A percentile compares a stretch with the other conserved stretches of the same genome.
Conservation (phyloP, 306 rosid species). For the Clitoria ternatea region DNA sequence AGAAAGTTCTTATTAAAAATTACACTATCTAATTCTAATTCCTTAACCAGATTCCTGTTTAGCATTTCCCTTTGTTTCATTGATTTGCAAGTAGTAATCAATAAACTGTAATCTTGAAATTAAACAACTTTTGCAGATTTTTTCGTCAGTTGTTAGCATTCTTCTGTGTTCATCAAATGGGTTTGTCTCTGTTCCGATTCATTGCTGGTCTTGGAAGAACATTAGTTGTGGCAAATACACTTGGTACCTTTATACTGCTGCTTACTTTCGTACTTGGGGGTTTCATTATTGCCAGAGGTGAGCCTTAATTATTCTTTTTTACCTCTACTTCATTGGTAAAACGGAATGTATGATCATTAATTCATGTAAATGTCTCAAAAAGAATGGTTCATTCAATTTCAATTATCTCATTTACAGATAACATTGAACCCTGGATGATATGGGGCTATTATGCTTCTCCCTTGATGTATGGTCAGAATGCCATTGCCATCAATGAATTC, state of each 20-base stretch:
- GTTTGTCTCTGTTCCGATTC: conserved; percentile 69
- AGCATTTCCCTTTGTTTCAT: too few species aligned
- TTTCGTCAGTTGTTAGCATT: conserved; percentile 79
- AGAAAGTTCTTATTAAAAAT: too few species aligned
- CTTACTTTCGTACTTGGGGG: conserved; percentile 83
- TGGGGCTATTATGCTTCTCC: conserved; percentile 94
- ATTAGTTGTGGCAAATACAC: conserved; percentile 51
- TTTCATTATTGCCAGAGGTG: conserved; percentile 74
- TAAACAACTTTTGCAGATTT: conserved; percentile 43
- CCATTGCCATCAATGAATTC: conserved; percentile 84
- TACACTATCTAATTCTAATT: too few species aligned
- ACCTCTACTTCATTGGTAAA: not conserved
- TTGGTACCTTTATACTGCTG: conserved; percentile 61
- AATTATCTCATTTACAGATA: conserved; percentile 42
- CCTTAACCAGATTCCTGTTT: too few species aligned
- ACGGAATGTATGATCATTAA: conserved; percentile 14
- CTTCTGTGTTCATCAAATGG: conserved; percentile 78
- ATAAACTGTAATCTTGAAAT: not conserved
- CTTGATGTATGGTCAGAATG: conserved; percentile 94
- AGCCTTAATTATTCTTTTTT: not conserved
- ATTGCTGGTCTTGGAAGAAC: conserved; percentile 85
- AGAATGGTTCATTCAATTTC: conserved; percentile 7
- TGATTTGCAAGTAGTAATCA: conserved; percentile 1
- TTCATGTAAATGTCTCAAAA: not conserved
- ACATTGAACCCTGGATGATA: conserved; percentile 74